Conservation (phyloP, 1,284 basidiomycete species). For the Vanrija sp. region DNA sequence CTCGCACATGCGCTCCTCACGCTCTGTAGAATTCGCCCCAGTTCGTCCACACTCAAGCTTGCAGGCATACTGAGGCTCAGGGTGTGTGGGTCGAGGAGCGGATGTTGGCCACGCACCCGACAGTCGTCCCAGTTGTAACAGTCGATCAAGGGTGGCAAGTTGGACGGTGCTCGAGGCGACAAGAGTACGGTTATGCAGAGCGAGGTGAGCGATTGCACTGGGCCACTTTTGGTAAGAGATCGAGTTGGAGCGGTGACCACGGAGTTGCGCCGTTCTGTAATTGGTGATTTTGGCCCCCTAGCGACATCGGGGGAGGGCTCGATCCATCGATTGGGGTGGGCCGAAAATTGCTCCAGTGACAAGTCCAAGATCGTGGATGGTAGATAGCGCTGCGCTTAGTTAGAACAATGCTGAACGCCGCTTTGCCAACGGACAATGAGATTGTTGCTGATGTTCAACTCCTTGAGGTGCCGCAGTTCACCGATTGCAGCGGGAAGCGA, state of each 20-base stretch:
- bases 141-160: slow-evolving; percentile 39
- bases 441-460: slow-evolving; percentile 47
- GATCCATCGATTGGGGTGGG: slow-evolving; percentile 28
- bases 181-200: slow-evolving; percentile 38
- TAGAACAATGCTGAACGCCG: neutral
- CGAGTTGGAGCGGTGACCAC: neutral
- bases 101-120: slow-evolving; percentile 20
- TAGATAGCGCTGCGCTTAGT: slow-evolving; percentile 16
- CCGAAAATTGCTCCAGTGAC: slow-evolving; percentile 22
- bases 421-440: slow-evolving; percentile 33
- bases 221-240: slow-evolving; percentile 13
- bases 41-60: slow-evolving; percentile 11
- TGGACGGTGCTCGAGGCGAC: slow-evolving; percentile 30
- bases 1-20: slow-evolving; percentile 17
- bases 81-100: slow-evolving; percentile 29
- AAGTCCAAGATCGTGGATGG: slow-evolving; percentile 46
- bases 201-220: slow-evolving; percentile 29
- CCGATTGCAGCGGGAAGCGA: slow-evolving; percentile 46
- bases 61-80: slow-evolving; percentile 28
- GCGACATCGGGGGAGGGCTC: neutral
- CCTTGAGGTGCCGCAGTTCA: slow-evolving; percentile 36
- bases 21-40: slow-evolving; percentile 27
- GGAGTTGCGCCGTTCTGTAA: neutral
- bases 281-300: neutral
- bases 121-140: slow-evolving; percentile 33